Base-by-base conservation (phyloP, 805 yeast species). In the Yarrowia yakushimensis region DNA sequence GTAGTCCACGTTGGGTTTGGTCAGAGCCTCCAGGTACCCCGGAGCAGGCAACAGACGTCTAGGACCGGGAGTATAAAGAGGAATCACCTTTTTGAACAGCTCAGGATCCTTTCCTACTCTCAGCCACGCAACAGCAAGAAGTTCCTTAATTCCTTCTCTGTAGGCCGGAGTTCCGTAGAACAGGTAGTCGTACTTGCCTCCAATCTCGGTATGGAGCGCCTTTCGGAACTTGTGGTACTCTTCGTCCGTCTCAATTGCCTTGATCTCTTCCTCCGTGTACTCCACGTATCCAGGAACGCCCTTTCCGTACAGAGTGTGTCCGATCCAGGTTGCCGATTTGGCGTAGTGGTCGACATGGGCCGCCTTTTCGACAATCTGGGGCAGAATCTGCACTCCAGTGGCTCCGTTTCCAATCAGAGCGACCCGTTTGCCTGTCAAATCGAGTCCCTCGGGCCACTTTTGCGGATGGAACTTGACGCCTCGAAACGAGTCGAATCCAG, bases 361-460 rank as follows among this genome's bases (percentile, higher is more conserved):
- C 15, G 69, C 74, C 10, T 65, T 62, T 17, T 54, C 48, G 25
- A 64, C 67, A 12, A 72, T 46, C 20, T 65, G 62, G 4, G 74
- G 74, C 17, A 71, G 64, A n/a, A 71, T 64, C 65, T 73, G 76
- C 17, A 72, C 68, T 4, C 76, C 78, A 15, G 74, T 69, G 3
- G 78, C 67, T 9, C 77, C 75, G 46, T 67, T 69, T 3, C 79
- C 78, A 18, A 76, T 67, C 1, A 75, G 67, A 15, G 72, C 72
- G 3, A 73, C 67, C 9, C 63, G 64, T 62, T 75, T 73, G 33
- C 66, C 70, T n/a, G 42, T 62, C 46, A 67, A 60, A 17, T 67
- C 69, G 22, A 63, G 62, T 7, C 67, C 66, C 6, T 66, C 66
- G 37, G 75, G 70, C 74, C 76, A 75, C 15, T 65, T 63, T 13